Conservation (phyloP, 2,329 filamentous ascomycete genomes). For the Immersiporthe knoxdaviesiana region DNA sequence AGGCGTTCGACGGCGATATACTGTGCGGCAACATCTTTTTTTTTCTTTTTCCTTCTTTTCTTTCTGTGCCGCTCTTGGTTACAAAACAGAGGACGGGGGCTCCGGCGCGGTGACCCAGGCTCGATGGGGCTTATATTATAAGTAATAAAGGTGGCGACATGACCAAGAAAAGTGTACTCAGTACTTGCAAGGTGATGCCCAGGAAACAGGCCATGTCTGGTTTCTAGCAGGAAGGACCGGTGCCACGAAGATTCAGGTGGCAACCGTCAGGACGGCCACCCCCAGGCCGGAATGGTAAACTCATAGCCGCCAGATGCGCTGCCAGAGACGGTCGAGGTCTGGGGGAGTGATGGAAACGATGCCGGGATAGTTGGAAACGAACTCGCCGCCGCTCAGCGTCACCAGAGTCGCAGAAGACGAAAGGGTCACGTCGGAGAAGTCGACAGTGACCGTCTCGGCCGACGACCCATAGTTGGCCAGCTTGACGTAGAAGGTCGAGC, state of each 20-base stretch:
- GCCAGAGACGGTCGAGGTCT: conserved; percentile 39
- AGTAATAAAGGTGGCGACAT: not conserved
- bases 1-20: conserved; percentile 8
- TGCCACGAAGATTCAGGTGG: not conserved
- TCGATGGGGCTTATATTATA: not conserved
- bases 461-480: conserved; percentile 46
- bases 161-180: not conserved
- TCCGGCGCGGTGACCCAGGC: not conserved
- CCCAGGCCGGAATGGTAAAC: conserved; percentile 9
- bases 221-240: not conserved
- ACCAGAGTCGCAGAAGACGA: conserved; percentile 48
- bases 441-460: conserved; percentile 47
- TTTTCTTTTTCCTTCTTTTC: not conserved
- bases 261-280: not conserved
- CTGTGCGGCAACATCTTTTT: not conserved
- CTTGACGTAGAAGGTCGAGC: conserved; percentile 22
- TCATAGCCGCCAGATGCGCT: not conserved
- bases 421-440: conserved; percentile 48
- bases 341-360: conserved; percentile 54
- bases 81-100: not conserved
- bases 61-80: not conserved
- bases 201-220: not conserved
- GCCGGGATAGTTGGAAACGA: conserved; percentile 48
- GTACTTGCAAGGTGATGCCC: not conserved
- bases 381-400: conserved; percentile 48